Conservation (phyloP, 805 yeast species). For the Candida xyloterini region DNA sequence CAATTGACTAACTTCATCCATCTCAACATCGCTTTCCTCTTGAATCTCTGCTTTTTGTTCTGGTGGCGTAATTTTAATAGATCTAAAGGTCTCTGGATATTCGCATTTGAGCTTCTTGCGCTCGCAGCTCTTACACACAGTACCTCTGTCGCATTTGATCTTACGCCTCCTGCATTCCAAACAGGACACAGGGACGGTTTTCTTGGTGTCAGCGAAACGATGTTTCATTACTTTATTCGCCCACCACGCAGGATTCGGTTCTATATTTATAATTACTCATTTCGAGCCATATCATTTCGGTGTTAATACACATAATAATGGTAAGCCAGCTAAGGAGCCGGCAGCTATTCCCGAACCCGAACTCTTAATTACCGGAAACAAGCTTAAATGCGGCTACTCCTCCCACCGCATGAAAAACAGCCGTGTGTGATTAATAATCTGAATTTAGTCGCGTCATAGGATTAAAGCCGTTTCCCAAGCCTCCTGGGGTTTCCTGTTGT, state of each 20-base stretch:
- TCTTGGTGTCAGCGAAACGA: conserved; percentile 4
- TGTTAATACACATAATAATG: not conserved
- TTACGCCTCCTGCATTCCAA: conserved; percentile 33
- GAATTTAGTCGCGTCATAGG: not conserved
- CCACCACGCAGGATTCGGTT: not conserved
- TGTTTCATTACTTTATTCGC: not conserved
- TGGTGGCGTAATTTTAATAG: conserved; percentile 31
- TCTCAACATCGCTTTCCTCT: conserved; percentile 1
- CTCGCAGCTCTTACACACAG: conserved; percentile 42
- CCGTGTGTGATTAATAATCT: not conserved
- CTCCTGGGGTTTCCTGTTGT: not conserved
- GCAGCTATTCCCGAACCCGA: not conserved
- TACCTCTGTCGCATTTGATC: conserved; percentile 33
- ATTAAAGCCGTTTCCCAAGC: not conserved
- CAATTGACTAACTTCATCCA: not conserved
- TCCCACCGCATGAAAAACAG: not conserved
- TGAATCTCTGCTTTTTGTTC: not conserved
- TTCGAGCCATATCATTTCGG: not conserved
- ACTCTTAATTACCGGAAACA: not conserved
- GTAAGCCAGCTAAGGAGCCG: not conserved
- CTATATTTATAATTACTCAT: not conserved
- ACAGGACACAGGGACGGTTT: conserved; percentile 32
- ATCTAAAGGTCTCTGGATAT: conserved; percentile 45
- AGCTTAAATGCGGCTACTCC: not conserved
- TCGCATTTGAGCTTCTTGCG: conserved; percentile 37